phyloP scores from a whole-genome alignment of 352 stramenopile genomes.

The Peronosclerospora sorghi region DNA sequence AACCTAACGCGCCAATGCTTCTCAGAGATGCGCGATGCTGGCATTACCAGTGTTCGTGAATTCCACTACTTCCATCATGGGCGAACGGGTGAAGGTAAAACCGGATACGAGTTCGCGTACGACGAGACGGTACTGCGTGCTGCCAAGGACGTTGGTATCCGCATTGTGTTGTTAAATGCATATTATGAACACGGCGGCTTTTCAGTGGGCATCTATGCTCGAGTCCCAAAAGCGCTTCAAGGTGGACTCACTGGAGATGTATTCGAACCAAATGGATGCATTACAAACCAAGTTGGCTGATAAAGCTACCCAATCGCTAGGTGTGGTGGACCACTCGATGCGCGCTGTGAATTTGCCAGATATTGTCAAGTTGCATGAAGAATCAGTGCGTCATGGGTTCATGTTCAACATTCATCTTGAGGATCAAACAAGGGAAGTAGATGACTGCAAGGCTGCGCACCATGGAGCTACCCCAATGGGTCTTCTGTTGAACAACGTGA shows the following conservation, averaged over 20 bases:
- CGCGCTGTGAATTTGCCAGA: slow-evolving; percentile 48
- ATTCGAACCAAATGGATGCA: slow-evolving; percentile 61
- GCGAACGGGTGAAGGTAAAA: slow-evolving; percentile 20
- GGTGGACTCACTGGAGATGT: slow-evolving; percentile 45
- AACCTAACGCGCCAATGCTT: slow-evolving; percentile 65
- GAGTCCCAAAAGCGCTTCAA: slow-evolving; percentile 63
- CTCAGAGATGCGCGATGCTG: slow-evolving; percentile 62
- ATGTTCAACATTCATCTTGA: slow-evolving; percentile 62
- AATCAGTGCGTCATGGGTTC: slow-evolving; percentile 46
- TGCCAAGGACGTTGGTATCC: slow-evolving; percentile 53
- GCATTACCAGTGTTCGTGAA: slow-evolving; percentile 68
- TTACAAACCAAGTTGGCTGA: slow-evolving; percentile 21
- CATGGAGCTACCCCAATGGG: slow-evolving; percentile 50
- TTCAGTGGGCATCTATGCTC: slow-evolving; percentile 40
- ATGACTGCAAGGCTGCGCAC: slow-evolving; percentile 57
- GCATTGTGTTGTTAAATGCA: slow-evolving; percentile 63
- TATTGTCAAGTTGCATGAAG: slow-evolving; percentile 54
- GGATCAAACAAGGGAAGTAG: slow-evolving; percentile 62
- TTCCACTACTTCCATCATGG: slow-evolving; percentile 80
- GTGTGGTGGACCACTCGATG: slow-evolving; percentile 70
- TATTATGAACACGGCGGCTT: slow-evolving; percentile 71
- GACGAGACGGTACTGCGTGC: slow-evolving; percentile 58
- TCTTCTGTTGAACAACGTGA: slow-evolving; percentile 48
- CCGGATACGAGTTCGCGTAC: slow-evolving; percentile 42
- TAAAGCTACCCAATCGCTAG: slow-evolving; percentile 38